phyloP scores from a whole-genome alignment of 1,284 basidiomycete species.

The Testicularia cyperi region DNA sequence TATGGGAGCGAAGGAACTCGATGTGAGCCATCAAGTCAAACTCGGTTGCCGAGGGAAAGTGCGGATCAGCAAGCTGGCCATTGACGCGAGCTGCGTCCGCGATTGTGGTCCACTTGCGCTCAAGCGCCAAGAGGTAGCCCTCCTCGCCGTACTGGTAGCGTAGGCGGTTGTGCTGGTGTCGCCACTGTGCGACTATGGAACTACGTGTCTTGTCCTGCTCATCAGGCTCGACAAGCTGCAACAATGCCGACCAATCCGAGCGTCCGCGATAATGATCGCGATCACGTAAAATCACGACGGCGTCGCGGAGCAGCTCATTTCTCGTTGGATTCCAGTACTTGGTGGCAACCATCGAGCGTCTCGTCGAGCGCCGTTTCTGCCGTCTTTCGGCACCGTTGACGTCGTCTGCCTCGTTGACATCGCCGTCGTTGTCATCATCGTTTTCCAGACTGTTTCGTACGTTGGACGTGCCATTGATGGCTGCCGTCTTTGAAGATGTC shows the following conservation, averaged over 20 bases:
- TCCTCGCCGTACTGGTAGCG: constrained; percentile 70
- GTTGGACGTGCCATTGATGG: background rate
- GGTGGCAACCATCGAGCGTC: background rate
- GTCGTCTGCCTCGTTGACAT: background rate
- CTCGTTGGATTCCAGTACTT: constrained; percentile 74
- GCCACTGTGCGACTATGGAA: constrained; percentile 64
- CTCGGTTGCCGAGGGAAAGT: constrained; percentile 69
- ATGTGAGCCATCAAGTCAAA: constrained; percentile 74
- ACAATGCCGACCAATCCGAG: constrained; percentile 71
- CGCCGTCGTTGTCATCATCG: background rate
- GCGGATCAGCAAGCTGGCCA: constrained; percentile 70
- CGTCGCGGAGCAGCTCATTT: constrained; percentile 82
- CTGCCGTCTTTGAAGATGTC: no score
- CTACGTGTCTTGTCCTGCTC: constrained; percentile 68
- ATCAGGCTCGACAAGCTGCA: constrained; percentile 65
- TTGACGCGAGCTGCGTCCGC: constrained; percentile 74
- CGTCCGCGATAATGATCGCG: constrained; percentile 69
- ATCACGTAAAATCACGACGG: constrained; percentile 76
- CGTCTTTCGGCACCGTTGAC: background rate
- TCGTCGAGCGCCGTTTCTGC: background rate
- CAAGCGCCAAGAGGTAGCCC: constrained; percentile 74
- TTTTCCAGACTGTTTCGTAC: no score
- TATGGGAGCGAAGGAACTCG: constrained; percentile 73
- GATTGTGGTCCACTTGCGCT: constrained; percentile 76
- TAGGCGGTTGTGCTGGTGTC: constrained; percentile 66